phyloP scores from a whole-genome alignment of 1,139 yeast genomes.

The Saccharomyces uvarum region DNA sequence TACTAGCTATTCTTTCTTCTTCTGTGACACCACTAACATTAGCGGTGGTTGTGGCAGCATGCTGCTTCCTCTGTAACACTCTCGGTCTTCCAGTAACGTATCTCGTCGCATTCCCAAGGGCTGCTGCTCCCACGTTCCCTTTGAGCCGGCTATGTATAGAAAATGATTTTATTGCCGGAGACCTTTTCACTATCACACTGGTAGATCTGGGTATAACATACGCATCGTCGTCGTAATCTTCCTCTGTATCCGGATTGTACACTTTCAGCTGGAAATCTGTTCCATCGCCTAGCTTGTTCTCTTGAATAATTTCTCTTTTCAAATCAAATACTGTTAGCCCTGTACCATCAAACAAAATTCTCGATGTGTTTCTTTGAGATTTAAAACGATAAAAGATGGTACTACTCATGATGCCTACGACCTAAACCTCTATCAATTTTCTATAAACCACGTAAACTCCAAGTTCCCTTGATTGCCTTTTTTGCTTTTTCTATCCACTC shows the following conservation, averaged over 20 bases:
- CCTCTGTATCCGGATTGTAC: conserved; percentile 71
- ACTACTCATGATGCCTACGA: conserved; percentile 57
- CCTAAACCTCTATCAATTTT: background rate
- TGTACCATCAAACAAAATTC: conserved; percentile 89
- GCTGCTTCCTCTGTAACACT: conserved; percentile 34
- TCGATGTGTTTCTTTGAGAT: conserved; percentile 74
- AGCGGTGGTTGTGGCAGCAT: conserved; percentile 14
- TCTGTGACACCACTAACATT: conserved; percentile 44
- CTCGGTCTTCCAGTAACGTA: conserved; percentile 84
- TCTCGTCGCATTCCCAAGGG: conserved; percentile 68
- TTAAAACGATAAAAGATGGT: conserved; percentile 81
- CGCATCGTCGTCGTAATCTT: conserved; percentile 79
- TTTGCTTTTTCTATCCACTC: background rate
- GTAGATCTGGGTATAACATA: conserved; percentile 79
- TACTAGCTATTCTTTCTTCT: conserved; percentile 78
- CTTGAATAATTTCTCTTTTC: conserved; percentile 78
- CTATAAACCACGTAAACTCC: background rate
- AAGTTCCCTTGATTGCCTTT: background rate
- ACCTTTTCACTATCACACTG: conserved; percentile 70
- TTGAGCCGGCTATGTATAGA: conserved; percentile 24
- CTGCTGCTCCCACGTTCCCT: conserved; percentile 51
- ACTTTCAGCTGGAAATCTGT: conserved; percentile 73
- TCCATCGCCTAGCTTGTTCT: conserved; percentile 76
- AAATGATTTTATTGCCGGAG: conserved; percentile 52
- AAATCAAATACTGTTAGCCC: conserved; percentile 91